Conservation (phyloP, 768 basidiomycete species). For the Suillus brevipes region DNA sequence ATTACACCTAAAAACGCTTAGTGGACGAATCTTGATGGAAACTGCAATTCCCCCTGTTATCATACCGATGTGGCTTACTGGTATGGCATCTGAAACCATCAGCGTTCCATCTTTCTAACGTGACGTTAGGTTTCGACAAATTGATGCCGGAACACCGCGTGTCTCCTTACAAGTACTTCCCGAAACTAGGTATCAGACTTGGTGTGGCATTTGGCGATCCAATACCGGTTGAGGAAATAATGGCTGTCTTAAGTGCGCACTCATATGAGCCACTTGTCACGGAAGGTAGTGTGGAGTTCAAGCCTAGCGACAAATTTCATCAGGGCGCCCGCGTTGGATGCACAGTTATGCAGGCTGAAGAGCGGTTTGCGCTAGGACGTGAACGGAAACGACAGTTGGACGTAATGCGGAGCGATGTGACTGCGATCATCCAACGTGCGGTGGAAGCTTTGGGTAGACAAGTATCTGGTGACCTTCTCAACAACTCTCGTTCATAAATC, state of each 20-base stretch:
- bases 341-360: conserved; percentile 9
- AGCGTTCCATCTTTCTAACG: not conserved
- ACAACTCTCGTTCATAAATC: conserved; percentile 3
- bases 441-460: conserved; percentile 56
- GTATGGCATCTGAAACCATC: conserved; percentile 31
- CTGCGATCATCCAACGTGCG: conserved; percentile 49
- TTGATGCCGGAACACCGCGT: conserved; percentile 87
- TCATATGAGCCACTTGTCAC: conserved; percentile 13
- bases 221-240: conserved; percentile 45
- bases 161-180: conserved; percentile 72
- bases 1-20: conserved; percentile 29
- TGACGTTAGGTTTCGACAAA: conserved; percentile 66
- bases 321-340: conserved; percentile 18
- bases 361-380: conserved; percentile 6
- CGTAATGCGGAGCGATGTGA: conserved; percentile 52
- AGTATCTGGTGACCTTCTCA: conserved; percentile 43
- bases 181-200: conserved; percentile 60
- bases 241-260: conserved; percentile 19
- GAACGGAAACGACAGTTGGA: conserved; percentile 31
- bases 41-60: conserved; percentile 65
- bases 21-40: conserved; percentile 83
- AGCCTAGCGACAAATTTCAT: not conserved
- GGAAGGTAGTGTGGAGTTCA: conserved; percentile 15
- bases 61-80: conserved; percentile 94
- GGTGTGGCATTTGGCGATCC: conserved; percentile 83